phyloP scores from a whole-genome alignment of 2,329 filamentous ascomycete species.

The Hypoxylon sp. region DNA sequence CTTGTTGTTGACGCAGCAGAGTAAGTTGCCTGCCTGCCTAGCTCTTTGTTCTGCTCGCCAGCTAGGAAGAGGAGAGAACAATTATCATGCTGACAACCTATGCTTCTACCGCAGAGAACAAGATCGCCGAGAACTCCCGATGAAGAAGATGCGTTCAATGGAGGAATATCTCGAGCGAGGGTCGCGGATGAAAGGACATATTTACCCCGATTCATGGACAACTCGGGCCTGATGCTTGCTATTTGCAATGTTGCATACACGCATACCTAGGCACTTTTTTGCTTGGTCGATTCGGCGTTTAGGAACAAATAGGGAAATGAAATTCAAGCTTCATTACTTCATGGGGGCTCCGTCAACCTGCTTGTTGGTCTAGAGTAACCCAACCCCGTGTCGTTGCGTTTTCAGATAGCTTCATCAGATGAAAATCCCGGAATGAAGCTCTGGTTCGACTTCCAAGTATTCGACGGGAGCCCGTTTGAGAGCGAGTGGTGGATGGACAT shows the following conservation, averaged over 20 bases:
- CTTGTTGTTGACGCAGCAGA: constrained; percentile 83
- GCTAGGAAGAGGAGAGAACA: background rate
- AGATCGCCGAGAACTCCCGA: constrained; percentile 43
- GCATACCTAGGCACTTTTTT: too few species aligned
- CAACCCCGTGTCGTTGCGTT: too few species aligned
- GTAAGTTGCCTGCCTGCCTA: constrained; percentile 50
- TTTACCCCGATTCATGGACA: too few species aligned
- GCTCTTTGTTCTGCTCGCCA: background rate
- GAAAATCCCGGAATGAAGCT: background rate
- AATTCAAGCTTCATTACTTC: background rate
- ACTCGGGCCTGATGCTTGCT: too few species aligned
- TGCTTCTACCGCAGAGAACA: constrained; percentile 40
- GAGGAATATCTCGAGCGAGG: too few species aligned
- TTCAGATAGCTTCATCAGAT: background rate
- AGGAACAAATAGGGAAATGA: constrained; percentile 5
- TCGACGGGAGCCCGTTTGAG: background rate
- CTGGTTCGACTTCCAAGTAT: background rate
- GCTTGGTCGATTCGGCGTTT: constrained; percentile 20
- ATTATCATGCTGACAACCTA: constrained; percentile 19
- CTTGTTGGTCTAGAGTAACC: too few species aligned
- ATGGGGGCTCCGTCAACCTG: too few species aligned
- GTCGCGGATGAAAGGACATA: too few species aligned
- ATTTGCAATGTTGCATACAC: background rate
- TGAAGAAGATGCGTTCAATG: too few species aligned
- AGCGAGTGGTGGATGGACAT: background rate